Base-by-base conservation (phyloP, 805 yeast species). In the Cyberlindnera euphorbiiphila region DNA sequence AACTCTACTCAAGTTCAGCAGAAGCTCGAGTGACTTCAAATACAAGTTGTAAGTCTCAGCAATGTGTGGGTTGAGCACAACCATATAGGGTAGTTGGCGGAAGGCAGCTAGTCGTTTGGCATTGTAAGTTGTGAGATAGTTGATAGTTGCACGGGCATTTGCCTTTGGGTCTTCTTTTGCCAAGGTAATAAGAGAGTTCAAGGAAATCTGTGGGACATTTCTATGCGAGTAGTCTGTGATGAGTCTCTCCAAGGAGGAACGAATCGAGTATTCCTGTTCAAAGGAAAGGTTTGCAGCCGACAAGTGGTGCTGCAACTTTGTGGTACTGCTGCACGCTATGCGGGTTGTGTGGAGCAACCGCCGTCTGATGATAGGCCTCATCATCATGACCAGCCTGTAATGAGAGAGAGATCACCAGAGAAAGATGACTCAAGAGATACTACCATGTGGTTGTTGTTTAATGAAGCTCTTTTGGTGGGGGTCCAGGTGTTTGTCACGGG, bases 1-100 rank as follows among this genome's bases (percentile, higher is more conserved):
- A 4, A 36, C 39, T 43, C 60, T 50, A 6, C 77, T 69, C 27
- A 69, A 56, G 37, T 65, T 57, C 17, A 73, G 50, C 34, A 80
- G 50, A 5, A 72, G 65, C 34, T 73, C 65, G 65, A 87, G 72
- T 2, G 95, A 81, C 40, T 76, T 69, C 45, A 86, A 64, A 62
- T 91, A 91, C 32, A 81, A 62, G 50, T 76, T 70, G 64, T 87
- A 86, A 16, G 85, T 81, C 49, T 76, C 76, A 9, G 91, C 82
- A 35, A 91, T 81, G 51, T 85, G 78, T 6, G 97, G 97, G 56
- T 91, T 91, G 44, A 91, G 61, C 39, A 88, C 81, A 32, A 82
- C 87, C 49, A 89, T 72, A 57, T 87, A 91, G 0, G 96, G 96
- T 37, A 91, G 64, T 29, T 72, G 66, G 45, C 91, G 72, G 47